Evolutionary conservation across 495 filamentous ascomycete species (phyloP).

Genomic region (Hyaloscypha bicolor): DNA sequence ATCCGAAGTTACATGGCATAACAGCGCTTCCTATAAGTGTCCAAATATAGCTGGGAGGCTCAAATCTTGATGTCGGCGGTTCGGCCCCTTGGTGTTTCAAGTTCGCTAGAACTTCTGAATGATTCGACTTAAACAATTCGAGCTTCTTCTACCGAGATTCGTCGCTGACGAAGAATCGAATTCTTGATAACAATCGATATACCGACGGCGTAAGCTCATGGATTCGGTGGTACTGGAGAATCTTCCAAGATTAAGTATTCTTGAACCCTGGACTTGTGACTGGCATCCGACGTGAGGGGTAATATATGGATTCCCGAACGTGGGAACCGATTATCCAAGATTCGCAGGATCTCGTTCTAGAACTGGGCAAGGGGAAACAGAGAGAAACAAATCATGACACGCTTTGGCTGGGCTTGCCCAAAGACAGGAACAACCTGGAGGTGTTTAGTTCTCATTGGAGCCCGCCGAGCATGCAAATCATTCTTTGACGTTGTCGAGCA

Average conservation of each 20-base stretch:
- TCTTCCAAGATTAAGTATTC: neutral
- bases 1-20: neutral
- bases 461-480: slow-evolving; percentile 3
- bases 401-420: neutral
- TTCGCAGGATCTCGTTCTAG: slow-evolving; percentile 1
- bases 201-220: neutral
- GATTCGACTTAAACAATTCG: neutral
- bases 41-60: slow-evolving; percentile 1
- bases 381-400: slow-evolving; percentile 5
- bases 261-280: neutral
- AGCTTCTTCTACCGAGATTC: slow-evolving; percentile 1
- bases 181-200: neutral
- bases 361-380: neutral
- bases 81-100: neutral
- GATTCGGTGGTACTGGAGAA: neutral
- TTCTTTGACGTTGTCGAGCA: slow-evolving; percentile 2
- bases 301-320: slow-evolving; percentile 1
- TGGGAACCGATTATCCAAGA: slow-evolving; percentile 1
- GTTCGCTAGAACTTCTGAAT: neutral
- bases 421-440: neutral
- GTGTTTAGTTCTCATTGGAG: neutral
- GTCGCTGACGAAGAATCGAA: neutral
- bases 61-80: neutral
- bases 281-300: neutral
- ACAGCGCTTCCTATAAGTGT: neutral